Conservation (phyloP, 2,329 filamentous ascomycete species). For the Aureobasidium sp. region DNA sequence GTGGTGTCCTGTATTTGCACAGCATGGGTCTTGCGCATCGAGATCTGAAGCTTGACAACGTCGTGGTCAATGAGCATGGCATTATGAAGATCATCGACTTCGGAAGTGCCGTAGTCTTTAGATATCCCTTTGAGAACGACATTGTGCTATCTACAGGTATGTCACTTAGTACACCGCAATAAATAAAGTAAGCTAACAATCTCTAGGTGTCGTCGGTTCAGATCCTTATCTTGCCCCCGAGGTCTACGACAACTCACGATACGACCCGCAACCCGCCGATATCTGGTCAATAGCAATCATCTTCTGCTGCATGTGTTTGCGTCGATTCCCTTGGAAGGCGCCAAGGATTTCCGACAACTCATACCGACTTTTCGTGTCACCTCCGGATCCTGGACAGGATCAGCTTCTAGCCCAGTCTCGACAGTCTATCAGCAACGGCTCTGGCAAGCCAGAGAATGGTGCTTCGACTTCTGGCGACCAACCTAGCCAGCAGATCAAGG, state of each 20-base stretch:
- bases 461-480: conserved; percentile 15
- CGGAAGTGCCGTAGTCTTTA: conserved; percentile 92
- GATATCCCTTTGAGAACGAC: conserved; percentile 91
- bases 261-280: conserved; percentile 88
- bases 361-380: conserved; percentile 82
- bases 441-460: conserved; percentile 13
- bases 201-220: conserved; percentile 65
- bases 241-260: conserved; percentile 87
- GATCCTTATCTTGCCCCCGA: conserved; percentile 96
- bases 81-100: conserved; percentile 99
- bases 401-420: conserved; percentile 18
- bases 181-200: conserved; percentile 16
- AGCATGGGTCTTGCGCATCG: conserved; percentile 91
- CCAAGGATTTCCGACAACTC: conserved; percentile 88
- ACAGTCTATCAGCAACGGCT: conserved; percentile 20
- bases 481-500: conserved; percentile 54
- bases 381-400: conserved; percentile 61
- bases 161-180: conserved; percentile 22
- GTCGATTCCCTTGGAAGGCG: conserved; percentile 95
- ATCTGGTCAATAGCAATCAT: conserved; percentile 99
- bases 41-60: conserved; percentile 94
- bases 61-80: conserved; percentile 89
- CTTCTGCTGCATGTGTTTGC: conserved; percentile 95
- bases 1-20: conserved; percentile 88
- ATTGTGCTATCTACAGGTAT: conserved; percentile 72